These are phyloP conservation scores for Scleroderma citrinum DNA, from an alignment of 768 basidiomycete species.

Conservation along the genomic window DNA sequence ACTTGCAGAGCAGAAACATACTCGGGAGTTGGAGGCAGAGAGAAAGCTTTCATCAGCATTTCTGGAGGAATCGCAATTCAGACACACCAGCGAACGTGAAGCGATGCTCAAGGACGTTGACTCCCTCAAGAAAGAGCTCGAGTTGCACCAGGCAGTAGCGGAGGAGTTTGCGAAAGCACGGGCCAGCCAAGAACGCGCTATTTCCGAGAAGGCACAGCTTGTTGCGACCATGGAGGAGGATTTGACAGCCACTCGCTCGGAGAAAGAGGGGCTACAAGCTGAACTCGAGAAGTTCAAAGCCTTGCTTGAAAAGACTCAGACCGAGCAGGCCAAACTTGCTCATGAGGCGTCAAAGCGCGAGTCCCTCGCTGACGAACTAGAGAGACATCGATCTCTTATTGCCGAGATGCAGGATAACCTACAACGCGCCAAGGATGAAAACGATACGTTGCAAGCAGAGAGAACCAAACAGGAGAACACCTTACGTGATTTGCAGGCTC, in stretches of 20 bases:
- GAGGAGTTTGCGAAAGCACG: conserved; percentile 35
- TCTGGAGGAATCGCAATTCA: conserved; percentile 13
- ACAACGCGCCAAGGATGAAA: conserved; percentile 77
- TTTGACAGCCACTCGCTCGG: conserved; percentile 34
- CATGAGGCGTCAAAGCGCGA: conserved; percentile 73
- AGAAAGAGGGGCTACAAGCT: conserved; percentile 38
- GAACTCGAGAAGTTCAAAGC: conserved; percentile 44
- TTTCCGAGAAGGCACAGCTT: conserved; percentile 44
- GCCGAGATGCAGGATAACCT: conserved; percentile 75
- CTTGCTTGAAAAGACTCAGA: conserved; percentile 54
- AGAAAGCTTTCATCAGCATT: conserved; percentile 19
- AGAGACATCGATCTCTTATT: conserved; percentile 68
- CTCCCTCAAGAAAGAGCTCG: conserved; percentile 44
- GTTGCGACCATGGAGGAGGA: conserved; percentile 48
- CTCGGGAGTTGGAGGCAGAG: conserved; percentile 20
- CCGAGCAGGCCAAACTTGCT: conserved; percentile 56
- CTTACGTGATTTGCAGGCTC: conserved; percentile 77
- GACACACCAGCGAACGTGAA: conserved; percentile 17
- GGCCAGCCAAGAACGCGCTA: conserved; percentile 39
- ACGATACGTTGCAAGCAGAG: conserved; percentile 70
- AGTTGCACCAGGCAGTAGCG: conserved; percentile 42
- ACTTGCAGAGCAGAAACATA: conserved; percentile 17
- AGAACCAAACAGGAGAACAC: conserved; percentile 59
- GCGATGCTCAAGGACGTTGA: conserved; percentile 43
- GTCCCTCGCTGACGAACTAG: conserved; percentile 67